Evolutionary conservation across 2,329 filamentous ascomycete genomes (phyloP).

Genomic region (Trichoderma koningiopsis): DNA sequence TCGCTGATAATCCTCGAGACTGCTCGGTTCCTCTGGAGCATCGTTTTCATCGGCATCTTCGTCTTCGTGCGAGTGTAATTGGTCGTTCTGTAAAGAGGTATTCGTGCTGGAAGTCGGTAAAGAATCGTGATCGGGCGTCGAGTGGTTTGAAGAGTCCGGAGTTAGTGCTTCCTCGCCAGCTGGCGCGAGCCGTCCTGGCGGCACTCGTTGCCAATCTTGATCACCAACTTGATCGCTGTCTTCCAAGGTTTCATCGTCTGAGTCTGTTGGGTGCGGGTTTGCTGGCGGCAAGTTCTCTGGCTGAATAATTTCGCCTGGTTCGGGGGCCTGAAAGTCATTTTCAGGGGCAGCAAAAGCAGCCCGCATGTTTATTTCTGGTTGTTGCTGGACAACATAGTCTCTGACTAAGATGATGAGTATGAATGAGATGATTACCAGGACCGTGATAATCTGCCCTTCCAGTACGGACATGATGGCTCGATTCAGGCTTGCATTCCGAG

Average conservation of each 20-base stretch:
- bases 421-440: slow-evolving; percentile 88
- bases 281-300: slow-evolving; percentile 20
- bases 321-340: slow-evolving; percentile 34
- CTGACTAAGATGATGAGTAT: slow-evolving; percentile 96
- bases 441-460: slow-evolving; percentile 91
- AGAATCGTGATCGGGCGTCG: not conserved
- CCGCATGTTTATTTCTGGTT: slow-evolving; percentile 85
- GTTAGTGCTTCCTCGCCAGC: not conserved
- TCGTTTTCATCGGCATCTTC: not conserved
- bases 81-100: slow-evolving; percentile 5
- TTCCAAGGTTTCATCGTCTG: slow-evolving; percentile 40
- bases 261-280: slow-evolving; percentile 36
- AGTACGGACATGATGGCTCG: slow-evolving; percentile 77
- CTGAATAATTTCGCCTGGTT: slow-evolving; percentile 28
- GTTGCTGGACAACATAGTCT: slow-evolving; percentile 98
- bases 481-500: slow-evolving; percentile 72
- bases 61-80: not conserved
- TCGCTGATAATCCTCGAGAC: slow-evolving; percentile 45
- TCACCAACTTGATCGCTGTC: slow-evolving; percentile 29
- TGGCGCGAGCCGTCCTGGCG: not conserved
- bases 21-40: slow-evolving; percentile 28
- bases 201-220: slow-evolving; percentile 14
- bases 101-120: not conserved
- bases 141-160: slow-evolving; percentile 5
- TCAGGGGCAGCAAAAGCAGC: slow-evolving; percentile 59